These are phyloP conservation scores for Penium margaritaceum DNA, from an alignment of 139 green algal genomes.

Conservation along the genomic window DNA sequence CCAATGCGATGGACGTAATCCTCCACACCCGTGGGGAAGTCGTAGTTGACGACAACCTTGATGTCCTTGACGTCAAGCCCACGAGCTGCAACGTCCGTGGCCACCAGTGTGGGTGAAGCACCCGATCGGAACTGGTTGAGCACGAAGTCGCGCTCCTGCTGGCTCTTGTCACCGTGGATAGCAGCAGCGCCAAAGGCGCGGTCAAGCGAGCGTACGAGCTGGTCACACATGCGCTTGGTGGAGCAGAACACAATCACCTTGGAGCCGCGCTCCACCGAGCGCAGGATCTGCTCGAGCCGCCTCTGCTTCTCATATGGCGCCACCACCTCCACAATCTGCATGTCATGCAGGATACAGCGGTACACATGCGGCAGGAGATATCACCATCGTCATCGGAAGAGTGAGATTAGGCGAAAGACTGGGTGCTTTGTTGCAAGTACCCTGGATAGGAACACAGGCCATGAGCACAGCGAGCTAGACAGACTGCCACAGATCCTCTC, in stretches of 20 bases:
- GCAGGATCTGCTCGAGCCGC: conserved; percentile 62
- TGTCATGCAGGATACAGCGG: conserved; percentile 86
- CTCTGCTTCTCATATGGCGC: conserved; percentile 63
- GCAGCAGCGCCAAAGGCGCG: conserved; percentile 51
- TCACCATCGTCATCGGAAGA: too few species aligned
- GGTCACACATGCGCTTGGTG: conserved; percentile 90
- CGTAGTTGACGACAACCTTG: conserved; percentile 73
- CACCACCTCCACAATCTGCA: conserved; percentile 51
- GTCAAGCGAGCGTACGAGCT: conserved; percentile 53
- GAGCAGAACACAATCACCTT: conserved; percentile 82
- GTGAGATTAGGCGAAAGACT: too few species aligned
- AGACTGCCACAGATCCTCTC: too few species aligned
- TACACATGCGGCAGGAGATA: conserved; percentile 76
- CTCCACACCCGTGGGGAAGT: conserved; percentile 57
- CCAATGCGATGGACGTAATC: conserved; percentile 89
- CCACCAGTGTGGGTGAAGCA: neutral
- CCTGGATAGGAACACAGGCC: too few species aligned
- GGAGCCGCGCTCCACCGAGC: conserved; percentile 53
- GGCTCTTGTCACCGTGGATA: conserved; percentile 92
- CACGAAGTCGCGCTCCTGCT: conserved; percentile 82
- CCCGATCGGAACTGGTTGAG: conserved; percentile 56
- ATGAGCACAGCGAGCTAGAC: too few species aligned
- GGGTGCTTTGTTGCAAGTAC: too few species aligned
- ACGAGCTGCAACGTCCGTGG: conserved; percentile 57
- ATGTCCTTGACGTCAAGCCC: conserved; percentile 78